Percentiles rank a stretch among this genome's conserved stretches.
Evolutionary conservation across 2,329 filamentous ascomycete species (phyloP).

Genomic region (Colletotrichum spaethianum): DNA sequence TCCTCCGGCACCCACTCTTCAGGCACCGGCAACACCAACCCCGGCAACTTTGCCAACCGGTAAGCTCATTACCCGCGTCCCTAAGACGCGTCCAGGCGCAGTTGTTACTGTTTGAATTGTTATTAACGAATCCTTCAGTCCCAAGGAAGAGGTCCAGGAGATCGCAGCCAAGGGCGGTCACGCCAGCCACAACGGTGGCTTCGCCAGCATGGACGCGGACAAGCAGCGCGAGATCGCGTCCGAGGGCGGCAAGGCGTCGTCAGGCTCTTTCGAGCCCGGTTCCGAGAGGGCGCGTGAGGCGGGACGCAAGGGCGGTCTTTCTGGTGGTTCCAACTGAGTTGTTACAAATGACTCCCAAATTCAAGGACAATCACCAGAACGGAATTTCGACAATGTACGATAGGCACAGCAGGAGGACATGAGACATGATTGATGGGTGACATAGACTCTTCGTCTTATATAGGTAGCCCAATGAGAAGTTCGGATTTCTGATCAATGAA

Average conservation of each 20-base stretch:
- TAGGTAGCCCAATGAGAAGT: not conserved
- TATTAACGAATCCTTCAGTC: constrained; percentile 42
- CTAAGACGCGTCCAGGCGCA: not conserved
- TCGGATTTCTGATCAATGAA: not conserved
- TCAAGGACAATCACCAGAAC: too few relatives aligned
- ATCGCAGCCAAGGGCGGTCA: constrained; percentile 60
- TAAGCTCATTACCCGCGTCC: constrained; percentile 7
- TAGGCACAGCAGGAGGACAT: not conserved
- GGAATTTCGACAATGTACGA: constrained; percentile 15
- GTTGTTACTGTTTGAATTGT: not conserved
- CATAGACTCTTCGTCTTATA: too few relatives aligned
- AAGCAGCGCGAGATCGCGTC: constrained; percentile 69
- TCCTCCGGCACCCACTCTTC: constrained; percentile 6
- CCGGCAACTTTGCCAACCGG: constrained; percentile 44
- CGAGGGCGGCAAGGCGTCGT: constrained; percentile 66
- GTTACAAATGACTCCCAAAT: too few relatives aligned
- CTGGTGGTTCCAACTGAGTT: not conserved
- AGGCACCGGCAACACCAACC: constrained; percentile 23
- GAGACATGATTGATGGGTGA: not conserved
- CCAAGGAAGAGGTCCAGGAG: constrained; percentile 60
- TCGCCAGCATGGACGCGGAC: constrained; percentile 58
- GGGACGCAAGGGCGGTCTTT: constrained; percentile 65
- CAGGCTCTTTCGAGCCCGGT: constrained; percentile 68
- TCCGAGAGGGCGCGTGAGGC: constrained; percentile 67
- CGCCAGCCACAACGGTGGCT: constrained; percentile 54